Evolutionary conservation across 2,329 filamentous ascomycete genomes (phyloP), one percentile per base, ranked within the genome.

Genomic region (Colletotrichum scovillei): DNA sequence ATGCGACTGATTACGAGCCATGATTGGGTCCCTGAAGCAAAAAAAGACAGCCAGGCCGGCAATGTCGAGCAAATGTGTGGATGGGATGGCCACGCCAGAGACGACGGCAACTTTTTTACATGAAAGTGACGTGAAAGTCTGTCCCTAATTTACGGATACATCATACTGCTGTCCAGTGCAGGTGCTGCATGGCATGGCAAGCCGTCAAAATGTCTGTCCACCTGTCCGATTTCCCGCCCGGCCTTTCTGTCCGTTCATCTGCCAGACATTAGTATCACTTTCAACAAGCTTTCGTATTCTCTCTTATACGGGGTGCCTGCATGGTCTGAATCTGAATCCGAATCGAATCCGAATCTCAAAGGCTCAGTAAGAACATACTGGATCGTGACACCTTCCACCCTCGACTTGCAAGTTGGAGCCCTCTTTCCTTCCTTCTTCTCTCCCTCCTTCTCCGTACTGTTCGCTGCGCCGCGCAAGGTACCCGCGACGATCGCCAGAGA

Each of bases 381-480:
- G 32, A 35, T 12, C 32, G 32, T 35, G 32, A 35, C 11, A 35
- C 11, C 30, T 22, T 14, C 19, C 56, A 58, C 19, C 4, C 16
- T 42, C 30, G 4, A 24, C 28, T 38, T 35, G 38, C 5, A 42
- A 42, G 38, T 42, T 8, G 38, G 42, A 19, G 35, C 8, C 19
- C 42, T 26, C 24, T 42, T 24, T 38, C 14, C 32, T 38, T 6
- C 58, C 30, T 24, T 52, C 64, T 68, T 30, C 53, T 38, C 38
- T 30, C 7, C 28, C 42, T n/a, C n/a, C n/a, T n/a, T n/a, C n/a
- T 24, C 26, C 5, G 14, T 42, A 16, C 38, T 42, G 38, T 19
- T 42, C 56, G 28, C 67, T 32, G 24, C 16, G 35, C n/a, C 49
- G 24, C 53, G 58, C 65, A 69, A 63, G 69, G 59, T 64, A 69